Evolutionary conservation across 2,329 filamentous ascomycete genomes (phyloP).

Genomic region (Dactylellina haptotyla): DNA sequence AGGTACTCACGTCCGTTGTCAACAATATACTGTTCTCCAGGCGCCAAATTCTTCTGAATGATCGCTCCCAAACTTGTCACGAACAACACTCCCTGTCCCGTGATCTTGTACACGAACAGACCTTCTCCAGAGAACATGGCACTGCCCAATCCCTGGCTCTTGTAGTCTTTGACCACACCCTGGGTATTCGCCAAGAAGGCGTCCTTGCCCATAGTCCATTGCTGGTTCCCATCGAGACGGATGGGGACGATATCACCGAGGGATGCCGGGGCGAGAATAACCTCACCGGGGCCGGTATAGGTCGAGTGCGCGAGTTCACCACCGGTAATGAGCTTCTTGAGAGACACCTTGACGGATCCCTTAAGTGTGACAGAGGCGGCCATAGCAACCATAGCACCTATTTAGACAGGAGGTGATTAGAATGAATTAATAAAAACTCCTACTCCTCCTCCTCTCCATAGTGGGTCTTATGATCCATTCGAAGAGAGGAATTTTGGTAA

Average conservation of each 20-base stretch:
- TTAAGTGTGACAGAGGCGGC: conserved; percentile 84
- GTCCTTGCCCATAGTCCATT: conserved; percentile 87
- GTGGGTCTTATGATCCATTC: no score
- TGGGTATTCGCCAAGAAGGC: conserved; percentile 86
- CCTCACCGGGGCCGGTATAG: conserved; percentile 88
- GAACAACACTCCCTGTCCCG: conserved; percentile 83
- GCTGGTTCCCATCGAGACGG: conserved; percentile 74
- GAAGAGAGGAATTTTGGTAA: no score
- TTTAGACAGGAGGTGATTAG: conserved; percentile 10
- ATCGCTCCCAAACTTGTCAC: conserved; percentile 94
- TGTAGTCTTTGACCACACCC: conserved; percentile 86
- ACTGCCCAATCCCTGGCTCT: conserved; percentile 85
- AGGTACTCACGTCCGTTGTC: conserved; percentile 75
- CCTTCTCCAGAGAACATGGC: conserved; percentile 95
- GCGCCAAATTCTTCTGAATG: conserved; percentile 82
- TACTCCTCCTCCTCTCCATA: no score
- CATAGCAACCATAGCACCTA: conserved; percentile 94
- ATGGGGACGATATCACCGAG: conserved; percentile 88
- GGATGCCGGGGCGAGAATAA: conserved; percentile 81
- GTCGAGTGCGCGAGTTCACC: conserved; percentile 81
- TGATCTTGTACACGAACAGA: conserved; percentile 87
- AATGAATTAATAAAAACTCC: no score
- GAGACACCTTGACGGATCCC: conserved; percentile 82
- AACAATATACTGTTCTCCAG: conserved; percentile 86
- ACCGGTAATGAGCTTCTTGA: conserved; percentile 89